Percentiles rank a stretch among this genome's conserved stretches.
Evolutionary conservation across 2,329 filamentous ascomycete genomes (phyloP).

Genomic region (Fusarium vanettenii): DNA sequence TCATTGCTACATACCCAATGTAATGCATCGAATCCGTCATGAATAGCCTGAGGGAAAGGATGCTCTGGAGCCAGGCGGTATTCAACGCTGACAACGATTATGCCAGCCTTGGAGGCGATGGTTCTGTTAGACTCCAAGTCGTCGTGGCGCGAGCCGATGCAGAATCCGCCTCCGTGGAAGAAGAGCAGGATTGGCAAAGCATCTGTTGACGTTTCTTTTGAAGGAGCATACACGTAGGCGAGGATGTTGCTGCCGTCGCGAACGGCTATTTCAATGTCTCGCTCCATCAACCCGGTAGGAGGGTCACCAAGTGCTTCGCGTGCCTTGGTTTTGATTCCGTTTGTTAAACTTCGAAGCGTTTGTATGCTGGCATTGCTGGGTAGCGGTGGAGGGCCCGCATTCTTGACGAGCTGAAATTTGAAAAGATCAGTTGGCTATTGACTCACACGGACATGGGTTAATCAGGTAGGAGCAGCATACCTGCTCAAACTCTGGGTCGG

Average conservation of each 20-base stretch:
- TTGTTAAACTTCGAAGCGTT: background rate
- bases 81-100: background rate
- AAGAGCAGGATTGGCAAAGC: background rate
- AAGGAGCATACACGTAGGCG: background rate
- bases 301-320: background rate
- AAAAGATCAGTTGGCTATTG: background rate
- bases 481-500: background rate
- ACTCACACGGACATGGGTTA: background rate
- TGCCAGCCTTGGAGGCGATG: background rate
- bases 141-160: background rate
- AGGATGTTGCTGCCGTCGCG: background rate
- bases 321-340: background rate
- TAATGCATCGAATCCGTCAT: background rate
- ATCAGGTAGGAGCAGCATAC: background rate
- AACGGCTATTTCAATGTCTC: background rate
- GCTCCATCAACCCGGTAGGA: background rate
- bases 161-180: conserved; percentile 2
- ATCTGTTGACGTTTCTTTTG: background rate
- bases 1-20: background rate
- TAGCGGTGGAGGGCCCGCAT: background rate
- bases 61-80: background rate
- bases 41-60: background rate
- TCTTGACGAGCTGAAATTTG: background rate
- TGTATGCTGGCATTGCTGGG: background rate
- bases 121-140: background rate